Percentiles rank a stretch among this genome's conserved stretches.
phyloP scores from a whole-genome alignment of 345 rosid genomes.

The Eucalyptus shirleyi region DNA sequence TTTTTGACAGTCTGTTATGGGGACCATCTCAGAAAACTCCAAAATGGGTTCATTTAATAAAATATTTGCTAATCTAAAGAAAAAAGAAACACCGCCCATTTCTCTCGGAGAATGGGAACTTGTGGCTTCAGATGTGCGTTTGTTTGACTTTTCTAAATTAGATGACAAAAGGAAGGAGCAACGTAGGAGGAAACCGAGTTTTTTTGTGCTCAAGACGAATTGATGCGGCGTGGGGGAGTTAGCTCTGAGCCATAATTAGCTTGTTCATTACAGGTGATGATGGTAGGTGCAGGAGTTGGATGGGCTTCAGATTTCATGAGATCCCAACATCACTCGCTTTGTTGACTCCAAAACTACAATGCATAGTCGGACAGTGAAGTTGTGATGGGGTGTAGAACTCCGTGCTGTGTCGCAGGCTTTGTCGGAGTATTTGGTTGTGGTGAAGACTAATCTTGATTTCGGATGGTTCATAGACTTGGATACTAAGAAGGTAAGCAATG shows the following conservation, averaged over 20 bases:
- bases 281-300: conserved; percentile 5
- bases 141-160: neutral
- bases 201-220: conserved; percentile 15
- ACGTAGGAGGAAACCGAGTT: conserved; percentile 1
- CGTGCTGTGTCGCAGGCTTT: neutral
- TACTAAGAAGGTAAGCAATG: conserved; percentile 22
- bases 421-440: neutral
- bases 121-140: neutral
- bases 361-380: neutral
- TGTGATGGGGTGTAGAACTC: neutral
- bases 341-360: neutral
- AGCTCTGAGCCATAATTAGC: conserved; percentile 26
- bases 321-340: neutral
- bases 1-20: conserved; percentile 5
- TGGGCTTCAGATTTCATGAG: conserved; percentile 17
- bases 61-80: neutral
- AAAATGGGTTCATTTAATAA: neutral
- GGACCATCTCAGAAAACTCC: conserved; percentile 2
- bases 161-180: neutral
- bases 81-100: neutral
- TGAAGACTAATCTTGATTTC: neutral
- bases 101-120: neutral
- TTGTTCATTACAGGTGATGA: conserved; percentile 9
- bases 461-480: neutral
- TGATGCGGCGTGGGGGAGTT: conserved; percentile 17